Conservation (phyloP, 306 rosid genomes). For the Biancaea sappan region DNA sequence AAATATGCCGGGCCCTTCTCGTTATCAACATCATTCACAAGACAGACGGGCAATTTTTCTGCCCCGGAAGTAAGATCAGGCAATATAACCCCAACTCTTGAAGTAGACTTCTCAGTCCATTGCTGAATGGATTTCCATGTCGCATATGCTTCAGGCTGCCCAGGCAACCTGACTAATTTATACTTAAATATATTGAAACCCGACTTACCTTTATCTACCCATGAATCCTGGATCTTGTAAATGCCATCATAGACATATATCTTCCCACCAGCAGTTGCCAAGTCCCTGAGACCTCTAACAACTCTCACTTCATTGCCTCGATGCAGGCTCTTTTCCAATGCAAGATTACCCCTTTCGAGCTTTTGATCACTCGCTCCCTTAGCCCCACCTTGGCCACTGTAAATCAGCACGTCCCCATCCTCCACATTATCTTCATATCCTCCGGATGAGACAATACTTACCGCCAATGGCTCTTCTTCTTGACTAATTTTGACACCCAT, state of each 20-base stretch:
- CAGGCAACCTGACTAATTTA: conserved; percentile 62
- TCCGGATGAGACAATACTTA: conserved; percentile 93
- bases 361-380: conserved; percentile 82
- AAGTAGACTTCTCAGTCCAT: conserved; percentile 64
- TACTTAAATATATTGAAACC: conserved; percentile 86
- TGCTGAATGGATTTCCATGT: conserved; percentile 76
- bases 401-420: conserved; percentile 75
- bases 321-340: conserved; percentile 78
- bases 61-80: conserved; percentile 92
- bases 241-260: conserved; percentile 92
- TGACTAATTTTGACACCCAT: conserved; percentile 58
- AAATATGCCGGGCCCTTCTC: conserved; percentile 97
- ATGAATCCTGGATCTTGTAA: conserved; percentile 77
- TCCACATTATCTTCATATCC: conserved; percentile 83
- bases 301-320: conserved; percentile 84
- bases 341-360: conserved; percentile 98
- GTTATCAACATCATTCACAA: conserved; percentile 85
- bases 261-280: conserved; percentile 62
- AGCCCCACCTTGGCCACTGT: conserved; percentile 93
- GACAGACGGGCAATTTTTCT: conserved; percentile 84
- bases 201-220: conserved; percentile 82
- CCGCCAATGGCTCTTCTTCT: conserved; percentile 87
- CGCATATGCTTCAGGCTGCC: conserved; percentile 70
- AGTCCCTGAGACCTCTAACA: conserved; percentile 72
- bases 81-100: conserved; percentile 77